Percentiles rank a stretch among this genome's conserved stretches.
Evolutionary conservation across 345 rosid species (phyloP).

Genomic region (Bretschneidera sinensis): DNA sequence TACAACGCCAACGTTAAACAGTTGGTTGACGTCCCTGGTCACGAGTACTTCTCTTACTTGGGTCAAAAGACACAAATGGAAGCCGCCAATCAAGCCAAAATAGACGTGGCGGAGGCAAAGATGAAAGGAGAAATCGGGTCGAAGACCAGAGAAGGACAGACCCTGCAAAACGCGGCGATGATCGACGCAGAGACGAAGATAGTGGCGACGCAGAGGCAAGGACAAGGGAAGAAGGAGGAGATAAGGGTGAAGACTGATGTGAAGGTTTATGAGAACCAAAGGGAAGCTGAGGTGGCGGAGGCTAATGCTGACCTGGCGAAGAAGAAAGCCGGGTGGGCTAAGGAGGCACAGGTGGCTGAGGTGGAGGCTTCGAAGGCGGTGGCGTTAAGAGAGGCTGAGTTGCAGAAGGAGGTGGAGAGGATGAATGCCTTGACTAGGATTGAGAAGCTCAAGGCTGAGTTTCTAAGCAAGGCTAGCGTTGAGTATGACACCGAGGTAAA

Average conservation of each 20-base stretch:
- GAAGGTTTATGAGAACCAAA: conserved; percentile 66
- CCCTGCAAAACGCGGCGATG: conserved; percentile 69
- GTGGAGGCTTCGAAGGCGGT: conserved; percentile 74
- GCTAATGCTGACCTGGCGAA: conserved; percentile 63
- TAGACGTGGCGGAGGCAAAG: conserved; percentile 72
- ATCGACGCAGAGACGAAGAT: conserved; percentile 77
- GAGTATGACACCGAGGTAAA: conserved; percentile 73
- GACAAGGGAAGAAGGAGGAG: conserved; percentile 70
- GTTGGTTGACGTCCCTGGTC: conserved; percentile 78
- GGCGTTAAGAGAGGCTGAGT: conserved; percentile 63
- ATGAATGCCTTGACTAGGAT: conserved; percentile 65
- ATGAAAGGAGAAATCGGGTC: conserved; percentile 83
- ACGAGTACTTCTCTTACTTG: conserved; percentile 77
- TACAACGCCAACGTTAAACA: conserved; percentile 84
- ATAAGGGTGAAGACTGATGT: conserved; percentile 54
- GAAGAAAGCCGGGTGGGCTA: conserved; percentile 73
- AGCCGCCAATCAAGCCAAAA: conserved; percentile 71
- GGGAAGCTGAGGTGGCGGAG: conserved; percentile 68
- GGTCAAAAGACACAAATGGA: conserved; percentile 93
- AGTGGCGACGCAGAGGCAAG: conserved; percentile 46
- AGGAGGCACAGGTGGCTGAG: conserved; percentile 60
- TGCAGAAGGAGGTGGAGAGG: conserved; percentile 66
- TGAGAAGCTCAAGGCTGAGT: conserved; percentile 81
- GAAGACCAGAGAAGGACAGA: conserved; percentile 49
- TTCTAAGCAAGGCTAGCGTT: conserved; percentile 66